These are phyloP conservation scores for Leucocoprinus sp. DNA, from an alignment of 768 basidiomycete species.

Conservation along the genomic window DNA sequence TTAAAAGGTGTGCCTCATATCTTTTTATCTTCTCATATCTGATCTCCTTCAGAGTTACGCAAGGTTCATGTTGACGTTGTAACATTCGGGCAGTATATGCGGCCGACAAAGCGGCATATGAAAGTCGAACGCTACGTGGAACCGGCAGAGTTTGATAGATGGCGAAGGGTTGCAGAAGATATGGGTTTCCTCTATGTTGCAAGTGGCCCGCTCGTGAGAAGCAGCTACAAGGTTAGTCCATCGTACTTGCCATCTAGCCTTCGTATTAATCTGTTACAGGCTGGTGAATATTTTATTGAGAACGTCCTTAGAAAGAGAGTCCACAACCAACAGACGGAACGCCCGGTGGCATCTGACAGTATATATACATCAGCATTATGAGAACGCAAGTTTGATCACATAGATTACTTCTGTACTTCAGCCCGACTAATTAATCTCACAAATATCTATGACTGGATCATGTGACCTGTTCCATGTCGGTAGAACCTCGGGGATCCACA, in stretches of 20 bases:
- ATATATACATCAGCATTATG: neutral
- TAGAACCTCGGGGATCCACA: neutral
- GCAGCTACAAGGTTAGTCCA: slow-evolving; percentile 84
- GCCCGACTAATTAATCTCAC: too few species aligned
- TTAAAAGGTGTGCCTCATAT: slow-evolving; percentile 53
- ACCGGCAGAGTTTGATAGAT: slow-evolving; percentile 85
- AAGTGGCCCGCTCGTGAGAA: slow-evolving; percentile 90
- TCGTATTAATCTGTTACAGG: slow-evolving; percentile 37
- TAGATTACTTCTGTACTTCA: too few species aligned
- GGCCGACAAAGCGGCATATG: slow-evolving; percentile 98
- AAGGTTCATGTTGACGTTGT: slow-evolving; percentile 90
- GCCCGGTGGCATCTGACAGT: neutral
- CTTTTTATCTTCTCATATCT: neutral
- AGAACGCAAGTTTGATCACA: too few species aligned
- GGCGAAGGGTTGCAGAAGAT: slow-evolving; percentile 84
- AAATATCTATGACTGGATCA: too few species aligned
- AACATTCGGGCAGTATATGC: slow-evolving; percentile 99
- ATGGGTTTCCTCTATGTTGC: slow-evolving; percentile 98
- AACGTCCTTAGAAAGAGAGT: slow-evolving; percentile 70
- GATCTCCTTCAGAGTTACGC: slow-evolving; percentile 61
- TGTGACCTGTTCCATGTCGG: neutral
- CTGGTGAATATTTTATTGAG: slow-evolving; percentile 94
- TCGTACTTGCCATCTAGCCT: neutral
- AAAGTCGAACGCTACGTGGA: slow-evolving; percentile 96
- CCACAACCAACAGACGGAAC: slow-evolving; percentile 18